Conservation (phyloP, 2,329 filamentous ascomycete genomes). For the Malbranchea zuffiana region DNA sequence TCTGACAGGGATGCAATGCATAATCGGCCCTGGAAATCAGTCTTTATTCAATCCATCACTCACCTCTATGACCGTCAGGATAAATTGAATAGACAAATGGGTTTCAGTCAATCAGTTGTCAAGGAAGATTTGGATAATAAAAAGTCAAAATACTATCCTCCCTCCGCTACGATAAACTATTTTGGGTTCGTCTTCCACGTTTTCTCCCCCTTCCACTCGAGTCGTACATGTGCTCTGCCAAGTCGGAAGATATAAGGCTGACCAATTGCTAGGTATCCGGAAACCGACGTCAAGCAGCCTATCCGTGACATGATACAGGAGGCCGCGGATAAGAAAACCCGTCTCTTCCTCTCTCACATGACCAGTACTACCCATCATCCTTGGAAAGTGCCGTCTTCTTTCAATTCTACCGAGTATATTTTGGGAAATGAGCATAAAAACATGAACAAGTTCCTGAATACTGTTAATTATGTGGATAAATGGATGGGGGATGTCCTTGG, state of each 20-base stretch:
- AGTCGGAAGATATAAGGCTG: slow-evolving; percentile 1
- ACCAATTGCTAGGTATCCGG: slow-evolving; percentile 22
- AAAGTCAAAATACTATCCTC: slow-evolving; percentile 24
- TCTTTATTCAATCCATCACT: slow-evolving; percentile 25
- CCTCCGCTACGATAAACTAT: slow-evolving; percentile 31
- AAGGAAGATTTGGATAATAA: slow-evolving; percentile 22
- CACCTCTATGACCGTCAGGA: slow-evolving; percentile 23
- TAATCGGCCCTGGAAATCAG: slow-evolving; percentile 22
- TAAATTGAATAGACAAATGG: slow-evolving; percentile 26
- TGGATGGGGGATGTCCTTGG: slow-evolving; percentile 33
- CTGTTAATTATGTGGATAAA: slow-evolving; percentile 30
- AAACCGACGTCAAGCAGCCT: slow-evolving; percentile 33
- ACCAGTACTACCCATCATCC: slow-evolving; percentile 34
- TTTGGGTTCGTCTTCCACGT: slow-evolving; percentile 28
- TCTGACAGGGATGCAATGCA: slow-evolving; percentile 14
- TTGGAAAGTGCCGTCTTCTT: slow-evolving; percentile 28
- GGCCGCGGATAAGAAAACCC: slow-evolving; percentile 18
- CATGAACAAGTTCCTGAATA: slow-evolving; percentile 37
- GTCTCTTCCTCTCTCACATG: slow-evolving; percentile 25
- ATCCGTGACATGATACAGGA: slow-evolving; percentile 18
- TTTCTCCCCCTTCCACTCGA: not conserved
- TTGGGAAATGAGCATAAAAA: slow-evolving; percentile 19
- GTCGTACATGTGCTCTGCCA: too few species aligned
- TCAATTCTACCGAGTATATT: slow-evolving; percentile 22
- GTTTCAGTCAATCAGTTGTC: slow-evolving; percentile 24